phyloP scores from a whole-genome alignment of 202 grass and related monocot genomes.

The Thinopyrum obtusiflorum region DNA sequence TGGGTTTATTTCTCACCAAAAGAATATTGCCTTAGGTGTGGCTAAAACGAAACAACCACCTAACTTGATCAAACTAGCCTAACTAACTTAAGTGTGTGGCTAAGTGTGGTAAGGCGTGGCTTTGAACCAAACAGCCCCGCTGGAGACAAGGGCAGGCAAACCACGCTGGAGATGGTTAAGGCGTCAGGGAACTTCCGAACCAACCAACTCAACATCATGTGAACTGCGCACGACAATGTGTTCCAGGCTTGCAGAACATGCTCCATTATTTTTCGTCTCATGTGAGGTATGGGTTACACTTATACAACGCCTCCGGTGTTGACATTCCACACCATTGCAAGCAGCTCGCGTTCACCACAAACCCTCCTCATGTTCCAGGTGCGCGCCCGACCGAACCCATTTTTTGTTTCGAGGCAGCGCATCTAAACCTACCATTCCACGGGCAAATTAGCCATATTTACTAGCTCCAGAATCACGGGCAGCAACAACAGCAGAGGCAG shows the following conservation, averaged over 20 bases:
- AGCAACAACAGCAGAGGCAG: conserved; percentile 34
- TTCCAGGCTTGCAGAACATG: not conserved
- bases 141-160: too few relatives aligned
- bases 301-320: not conserved
- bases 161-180: too few relatives aligned
- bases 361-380: conserved; percentile 9
- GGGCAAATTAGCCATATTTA: conserved; percentile 41
- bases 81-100: too few relatives aligned
- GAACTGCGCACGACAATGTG: not conserved
- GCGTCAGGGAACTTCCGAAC: not conserved
- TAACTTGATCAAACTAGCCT: too few relatives aligned
- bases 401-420: not conserved
- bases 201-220: not conserved
- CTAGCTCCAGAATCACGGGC: conserved; percentile 33
- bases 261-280: not conserved
- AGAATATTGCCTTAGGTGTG: too few relatives aligned
- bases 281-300: not conserved
- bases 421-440: conserved; percentile 27
- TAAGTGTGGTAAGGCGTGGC: too few relatives aligned
- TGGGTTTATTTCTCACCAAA: too few relatives aligned
- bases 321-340: conserved; percentile 14
- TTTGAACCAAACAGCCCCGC: too few relatives aligned
- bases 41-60: too few relatives aligned
- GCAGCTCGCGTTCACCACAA: not conserved
- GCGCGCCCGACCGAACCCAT: conserved; percentile 14